Conservation (phyloP, 139 green algal genomes). For the Deuterostichococcus epilithicus region DNA sequence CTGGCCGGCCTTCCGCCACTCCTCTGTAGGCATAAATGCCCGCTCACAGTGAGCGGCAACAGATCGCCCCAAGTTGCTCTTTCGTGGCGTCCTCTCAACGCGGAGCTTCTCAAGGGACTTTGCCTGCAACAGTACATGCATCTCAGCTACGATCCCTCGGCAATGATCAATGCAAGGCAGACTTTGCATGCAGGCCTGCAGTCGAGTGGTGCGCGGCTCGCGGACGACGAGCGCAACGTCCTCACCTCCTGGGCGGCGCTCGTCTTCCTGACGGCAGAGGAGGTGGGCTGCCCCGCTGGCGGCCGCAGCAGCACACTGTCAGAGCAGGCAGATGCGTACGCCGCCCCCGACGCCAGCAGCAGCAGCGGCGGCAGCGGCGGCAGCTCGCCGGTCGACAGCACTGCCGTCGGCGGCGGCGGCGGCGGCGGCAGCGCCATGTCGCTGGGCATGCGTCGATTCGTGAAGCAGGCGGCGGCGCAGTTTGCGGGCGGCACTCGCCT, state of each 20-base stretch:
- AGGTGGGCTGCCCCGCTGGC: slow-evolving; percentile 27
- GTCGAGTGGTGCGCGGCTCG: slow-evolving; percentile 13
- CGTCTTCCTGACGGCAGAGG: slow-evolving; percentile 53
- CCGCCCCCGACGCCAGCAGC: neutral
- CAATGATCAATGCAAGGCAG: no score
- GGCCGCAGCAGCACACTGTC: no score
- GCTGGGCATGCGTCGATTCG: slow-evolving; percentile 45
- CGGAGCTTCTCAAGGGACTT: no score
- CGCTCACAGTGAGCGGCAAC: no score
- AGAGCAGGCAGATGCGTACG: no score
- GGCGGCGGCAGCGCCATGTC: slow-evolving; percentile 9
- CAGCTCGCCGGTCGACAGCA: neutral
- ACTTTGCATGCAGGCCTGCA: slow-evolving; percentile 8
- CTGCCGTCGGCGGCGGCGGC: neutral
- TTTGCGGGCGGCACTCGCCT: slow-evolving; percentile 26
- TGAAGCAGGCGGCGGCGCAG: slow-evolving; percentile 36
- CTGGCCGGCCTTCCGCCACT: no score
- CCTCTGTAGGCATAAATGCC: no score
- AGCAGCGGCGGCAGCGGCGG: slow-evolving; percentile 12
- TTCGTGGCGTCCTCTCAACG: no score
- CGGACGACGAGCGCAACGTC: slow-evolving; percentile 35
- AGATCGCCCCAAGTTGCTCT: no score
- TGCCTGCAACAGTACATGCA: no score
- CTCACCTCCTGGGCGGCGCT: slow-evolving; percentile 56
- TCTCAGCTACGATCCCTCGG: no score